phyloP scores from a whole-genome alignment of 352 stramenopile genomes.

The Phytopythium chamaehyphon region DNA sequence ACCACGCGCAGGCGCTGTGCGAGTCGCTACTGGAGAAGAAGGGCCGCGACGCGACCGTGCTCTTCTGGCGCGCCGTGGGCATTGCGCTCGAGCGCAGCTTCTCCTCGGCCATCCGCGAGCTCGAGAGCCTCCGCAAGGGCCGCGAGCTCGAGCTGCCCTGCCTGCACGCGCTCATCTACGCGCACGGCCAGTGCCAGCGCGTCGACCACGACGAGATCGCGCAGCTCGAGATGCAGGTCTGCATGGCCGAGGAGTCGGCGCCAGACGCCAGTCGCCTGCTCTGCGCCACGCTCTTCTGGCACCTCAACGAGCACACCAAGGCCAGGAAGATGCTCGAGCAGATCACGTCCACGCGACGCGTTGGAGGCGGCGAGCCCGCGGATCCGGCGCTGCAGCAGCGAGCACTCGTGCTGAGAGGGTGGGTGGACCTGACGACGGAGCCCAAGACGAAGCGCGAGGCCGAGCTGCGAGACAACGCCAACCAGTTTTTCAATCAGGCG shows the following conservation, averaged over 20 bases:
- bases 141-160: slow-evolving; percentile 78
- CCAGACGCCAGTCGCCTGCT: slow-evolving; percentile 50
- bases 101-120: slow-evolving; percentile 78
- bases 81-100: slow-evolving; percentile 75
- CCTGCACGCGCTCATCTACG: slow-evolving; percentile 74
- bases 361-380: slow-evolving; percentile 12
- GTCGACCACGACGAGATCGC: slow-evolving; percentile 77
- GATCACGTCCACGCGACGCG: slow-evolving; percentile 21
- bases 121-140: slow-evolving; percentile 74
- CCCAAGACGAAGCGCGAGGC: slow-evolving; percentile 64
- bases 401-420: slow-evolving; percentile 59
- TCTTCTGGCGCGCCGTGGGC: slow-evolving; percentile 87
- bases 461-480: slow-evolving; percentile 50
- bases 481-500: slow-evolving; percentile 67
- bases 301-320: slow-evolving; percentile 56
- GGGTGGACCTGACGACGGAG: slow-evolving; percentile 70
- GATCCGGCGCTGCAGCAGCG: slow-evolving; percentile 35
- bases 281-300: slow-evolving; percentile 79
- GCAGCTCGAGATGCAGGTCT: slow-evolving; percentile 72
- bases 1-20: slow-evolving; percentile 81
- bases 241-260: slow-evolving; percentile 73
- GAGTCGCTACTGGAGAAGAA: slow-evolving; percentile 78
- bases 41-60: slow-evolving; percentile 66
- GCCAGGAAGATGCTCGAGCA: slow-evolving; percentile 71
- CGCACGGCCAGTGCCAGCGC: slow-evolving; percentile 71